Evolutionary conservation across 345 rosid genomes (phyloP).

Genomic region (Aegle marmelos): DNA sequence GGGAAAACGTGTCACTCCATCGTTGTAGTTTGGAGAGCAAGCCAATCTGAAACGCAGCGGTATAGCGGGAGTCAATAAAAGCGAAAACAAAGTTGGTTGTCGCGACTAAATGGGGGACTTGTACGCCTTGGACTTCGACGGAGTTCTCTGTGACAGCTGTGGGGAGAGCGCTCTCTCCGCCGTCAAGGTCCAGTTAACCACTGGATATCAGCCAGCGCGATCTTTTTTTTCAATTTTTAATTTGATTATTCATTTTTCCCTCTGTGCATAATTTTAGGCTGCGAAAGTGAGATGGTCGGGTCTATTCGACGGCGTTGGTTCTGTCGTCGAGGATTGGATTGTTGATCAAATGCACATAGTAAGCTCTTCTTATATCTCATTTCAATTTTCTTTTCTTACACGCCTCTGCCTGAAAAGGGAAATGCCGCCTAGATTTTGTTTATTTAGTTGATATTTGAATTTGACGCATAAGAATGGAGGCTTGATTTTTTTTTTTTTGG

Average conservation of each 20-base stretch:
- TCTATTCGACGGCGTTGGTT: constrained; percentile 62
- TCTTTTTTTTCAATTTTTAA: not conserved
- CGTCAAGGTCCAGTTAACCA: constrained; percentile 51
- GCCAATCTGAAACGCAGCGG: too few species aligned
- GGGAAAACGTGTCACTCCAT: too few species aligned
- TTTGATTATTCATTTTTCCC: not conserved
- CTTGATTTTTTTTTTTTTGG: too few species aligned
- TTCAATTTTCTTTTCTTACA: not conserved
- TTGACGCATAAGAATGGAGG: not conserved
- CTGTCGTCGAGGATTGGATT: constrained; percentile 71
- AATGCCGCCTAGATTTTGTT: not conserved
- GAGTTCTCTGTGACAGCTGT: constrained; percentile 91
- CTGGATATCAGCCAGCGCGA: too few species aligned
- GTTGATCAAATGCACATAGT: constrained; percentile 81
- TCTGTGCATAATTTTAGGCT: constrained; percentile 38
- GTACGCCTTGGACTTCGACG: constrained; percentile 94
- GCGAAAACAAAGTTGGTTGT: too few species aligned
- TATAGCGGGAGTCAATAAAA: too few species aligned
- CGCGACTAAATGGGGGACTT: constrained; percentile 43
- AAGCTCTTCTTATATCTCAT: constrained; percentile 11
- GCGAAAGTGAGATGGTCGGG: constrained; percentile 83
- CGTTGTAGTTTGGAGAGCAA: too few species aligned
- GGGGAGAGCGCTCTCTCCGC: constrained; percentile 96
- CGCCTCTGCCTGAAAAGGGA: too few species aligned
- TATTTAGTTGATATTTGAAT: not conserved